Percentiles rank a stretch among this genome's conserved stretches.
Evolutionary conservation across 2,329 filamentous ascomycete genomes (phyloP).

Genomic region (Talaromyces islandicus): DNA sequence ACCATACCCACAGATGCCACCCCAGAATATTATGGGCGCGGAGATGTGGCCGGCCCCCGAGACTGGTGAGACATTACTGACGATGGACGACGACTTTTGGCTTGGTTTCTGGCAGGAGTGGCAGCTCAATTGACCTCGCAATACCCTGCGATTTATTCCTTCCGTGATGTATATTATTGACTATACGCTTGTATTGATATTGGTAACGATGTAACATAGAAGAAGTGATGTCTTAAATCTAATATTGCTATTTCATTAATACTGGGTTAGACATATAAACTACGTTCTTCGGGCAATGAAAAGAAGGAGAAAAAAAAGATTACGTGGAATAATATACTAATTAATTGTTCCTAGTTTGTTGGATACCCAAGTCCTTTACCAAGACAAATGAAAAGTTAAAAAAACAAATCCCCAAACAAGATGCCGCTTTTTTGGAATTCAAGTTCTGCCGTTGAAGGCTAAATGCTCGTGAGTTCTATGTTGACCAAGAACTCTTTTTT

Average conservation of each 20-base stretch:
- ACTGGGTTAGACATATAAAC: not conserved
- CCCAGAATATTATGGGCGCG: not conserved
- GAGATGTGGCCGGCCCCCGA: not conserved
- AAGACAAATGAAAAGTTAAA: constrained; percentile 10
- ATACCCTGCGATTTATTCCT: not conserved
- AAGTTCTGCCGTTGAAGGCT: constrained; percentile 57
- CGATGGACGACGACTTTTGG: constrained; percentile 3
- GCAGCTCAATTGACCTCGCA: not conserved
- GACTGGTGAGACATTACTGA: not conserved
- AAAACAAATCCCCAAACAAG: constrained; percentile 22
- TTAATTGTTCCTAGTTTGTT: not conserved
- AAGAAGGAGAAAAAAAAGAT: not conserved
- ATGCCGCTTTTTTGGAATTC: constrained; percentile 29
- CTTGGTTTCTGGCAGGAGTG: constrained; percentile 2
- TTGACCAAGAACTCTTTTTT: constrained; percentile 34
- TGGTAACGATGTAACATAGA: not conserved
- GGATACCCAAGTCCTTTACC: constrained; percentile 5
- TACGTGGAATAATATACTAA: not conserved
- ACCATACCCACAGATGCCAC: not conserved
- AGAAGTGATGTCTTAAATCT: not conserved
- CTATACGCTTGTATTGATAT: not conserved
- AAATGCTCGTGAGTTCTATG: constrained; percentile 45
- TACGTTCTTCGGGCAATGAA: not conserved
- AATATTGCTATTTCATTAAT: not conserved
- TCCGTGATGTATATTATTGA: not conserved